Evolutionary conservation across 208 protist genomes (phyloP).

Genomic region (Leishmania major): DNA sequence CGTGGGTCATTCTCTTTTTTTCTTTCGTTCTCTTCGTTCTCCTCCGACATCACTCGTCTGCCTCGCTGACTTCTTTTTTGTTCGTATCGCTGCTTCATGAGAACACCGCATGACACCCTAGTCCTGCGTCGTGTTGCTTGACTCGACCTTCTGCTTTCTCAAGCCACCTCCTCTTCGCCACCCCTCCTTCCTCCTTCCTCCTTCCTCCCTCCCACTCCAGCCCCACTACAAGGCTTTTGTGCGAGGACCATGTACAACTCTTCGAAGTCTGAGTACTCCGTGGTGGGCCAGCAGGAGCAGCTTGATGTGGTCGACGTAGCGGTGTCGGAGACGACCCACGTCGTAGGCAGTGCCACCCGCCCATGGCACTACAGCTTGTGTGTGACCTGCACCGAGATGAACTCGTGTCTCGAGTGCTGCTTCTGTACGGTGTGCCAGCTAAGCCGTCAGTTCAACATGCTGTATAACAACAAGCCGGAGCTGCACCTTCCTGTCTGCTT

Average conservation of each 20-base stretch:
- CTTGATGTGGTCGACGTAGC: not conserved
- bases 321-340: not conserved
- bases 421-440: constrained; percentile 36
- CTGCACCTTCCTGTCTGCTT: constrained; percentile 26
- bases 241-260: not conserved
- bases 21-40: not conserved
- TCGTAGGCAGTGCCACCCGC: constrained; percentile 4
- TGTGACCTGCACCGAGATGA: constrained; percentile 27
- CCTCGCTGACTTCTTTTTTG: not conserved
- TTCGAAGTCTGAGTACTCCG: not conserved
- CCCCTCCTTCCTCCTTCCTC: not conserved
- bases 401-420: constrained; percentile 41
- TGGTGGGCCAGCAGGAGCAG: constrained; percentile 10
- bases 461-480: constrained; percentile 28
- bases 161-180: too few relatives aligned
- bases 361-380: constrained; percentile 49
- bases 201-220: not conserved
- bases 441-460: constrained; percentile 48
- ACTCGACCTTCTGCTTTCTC: not conserved
- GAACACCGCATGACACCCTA: not conserved
- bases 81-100: not conserved
- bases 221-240: not conserved
- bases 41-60: not conserved
- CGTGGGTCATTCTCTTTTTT: not conserved
- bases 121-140: not conserved